phyloP scores from a whole-genome alignment of 192 early-diverging fungal species.

The Coemansia sp. region DNA sequence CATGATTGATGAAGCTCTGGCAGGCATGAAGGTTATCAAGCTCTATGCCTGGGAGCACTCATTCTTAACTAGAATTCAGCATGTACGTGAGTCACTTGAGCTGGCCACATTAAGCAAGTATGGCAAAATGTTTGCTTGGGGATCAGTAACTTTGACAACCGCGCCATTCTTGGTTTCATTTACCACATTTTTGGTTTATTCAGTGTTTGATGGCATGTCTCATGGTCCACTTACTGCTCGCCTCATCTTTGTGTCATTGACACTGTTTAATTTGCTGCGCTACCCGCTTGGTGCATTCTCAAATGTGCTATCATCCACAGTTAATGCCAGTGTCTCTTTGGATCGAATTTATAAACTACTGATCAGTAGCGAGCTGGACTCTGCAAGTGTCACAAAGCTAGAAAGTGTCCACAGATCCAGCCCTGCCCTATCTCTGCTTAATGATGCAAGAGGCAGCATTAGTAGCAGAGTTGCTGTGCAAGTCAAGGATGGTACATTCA shows the following conservation, averaged over 20 bases:
- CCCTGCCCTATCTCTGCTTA: background rate
- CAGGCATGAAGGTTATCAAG: slow-evolving; percentile 93
- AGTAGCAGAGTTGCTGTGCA: slow-evolving; percentile 51
- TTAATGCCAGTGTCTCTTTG: slow-evolving; percentile 82
- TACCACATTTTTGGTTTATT: slow-evolving; percentile 74
- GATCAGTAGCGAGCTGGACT: slow-evolving; percentile 73
- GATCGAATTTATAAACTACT: slow-evolving; percentile 77
- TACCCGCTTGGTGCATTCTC: slow-evolving; percentile 85
- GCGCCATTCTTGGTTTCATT: slow-evolving; percentile 89
- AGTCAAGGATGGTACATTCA: slow-evolving; percentile 51
- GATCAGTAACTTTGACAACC: slow-evolving; percentile 70
- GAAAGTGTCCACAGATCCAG: slow-evolving; percentile 5
- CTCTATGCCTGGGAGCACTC: slow-evolving; percentile 92
- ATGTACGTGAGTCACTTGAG: slow-evolving; percentile 73
- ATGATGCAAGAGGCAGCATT: background rate
- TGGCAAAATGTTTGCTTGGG: slow-evolving; percentile 62
- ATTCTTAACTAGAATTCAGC: slow-evolving; percentile 59
- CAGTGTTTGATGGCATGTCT: slow-evolving; percentile 53
- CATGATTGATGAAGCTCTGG: slow-evolving; percentile 79
- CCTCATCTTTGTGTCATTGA: slow-evolving; percentile 80
- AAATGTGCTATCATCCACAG: slow-evolving; percentile 63
- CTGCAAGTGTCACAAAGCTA: slow-evolving; percentile 55
- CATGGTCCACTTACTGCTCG: slow-evolving; percentile 57
- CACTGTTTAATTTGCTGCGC: slow-evolving; percentile 89
- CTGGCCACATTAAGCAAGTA: slow-evolving; percentile 73